Evolutionary conservation across 768 basidiomycete genomes (phyloP), one percentile per base, ranked within the genome.

Genomic region (Boletus edulis): DNA sequence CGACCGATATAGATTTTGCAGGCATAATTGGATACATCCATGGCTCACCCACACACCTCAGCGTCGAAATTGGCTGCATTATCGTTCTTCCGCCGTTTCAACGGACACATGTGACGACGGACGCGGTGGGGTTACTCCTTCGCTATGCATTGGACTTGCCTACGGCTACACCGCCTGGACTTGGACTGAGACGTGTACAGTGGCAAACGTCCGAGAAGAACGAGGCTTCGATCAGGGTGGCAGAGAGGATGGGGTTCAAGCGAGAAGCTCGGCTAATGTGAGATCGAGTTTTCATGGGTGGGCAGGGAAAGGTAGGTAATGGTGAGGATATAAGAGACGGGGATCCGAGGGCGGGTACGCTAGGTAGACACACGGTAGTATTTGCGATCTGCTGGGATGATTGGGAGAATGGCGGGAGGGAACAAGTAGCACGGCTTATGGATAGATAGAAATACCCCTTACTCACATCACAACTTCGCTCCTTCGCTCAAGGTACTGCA

Each of bases 101-200:
- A 54, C 74, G 81, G 15, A 87, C 84, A 0, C 83, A 87, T 57
- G 78, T 88, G 35, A 77, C 83, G 3, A 78, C 83, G 5, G 79
- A 81, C 56, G 78, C 79, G 1, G 68, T 76, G 14, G 81, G 81
- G 0, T 62, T 83, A 4, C 68, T 84, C 22, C 22, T 24, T 9
- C 69, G 74, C n/a, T 80, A 78, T 48, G 71, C 78, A 9, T 65
- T 80, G 14, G 71, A 79, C 48, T 54, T 69, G 3, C 77, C 80
- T 0, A 62, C 63, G 5, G 64, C 65, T 14, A 44, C 44, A 2
- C 50, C 44, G 10, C 67, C 73, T 27, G 81, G 81, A 1, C 71
- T 88, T 3, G 80, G 82, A 1, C 65, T 89, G 34, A 76, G 86
- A 4, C 75, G 87, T 9, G 80, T 86, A 0, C 22, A 24, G 29